Evolutionary conservation across 2,329 filamentous ascomycete genomes (phyloP).

Genomic region (Fusarium sp.): DNA sequence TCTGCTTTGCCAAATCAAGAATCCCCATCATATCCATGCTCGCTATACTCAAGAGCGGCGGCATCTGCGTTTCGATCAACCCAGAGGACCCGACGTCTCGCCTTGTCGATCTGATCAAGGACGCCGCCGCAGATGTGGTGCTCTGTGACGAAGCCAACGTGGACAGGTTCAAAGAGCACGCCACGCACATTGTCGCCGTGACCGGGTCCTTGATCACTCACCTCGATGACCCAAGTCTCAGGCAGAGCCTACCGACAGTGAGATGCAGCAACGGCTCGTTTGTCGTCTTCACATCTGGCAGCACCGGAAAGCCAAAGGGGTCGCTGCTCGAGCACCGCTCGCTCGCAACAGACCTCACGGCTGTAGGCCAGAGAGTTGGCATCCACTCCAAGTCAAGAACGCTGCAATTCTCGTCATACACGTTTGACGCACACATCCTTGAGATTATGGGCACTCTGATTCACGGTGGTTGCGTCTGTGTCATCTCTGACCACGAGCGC

Average conservation of each 20-base stretch:
- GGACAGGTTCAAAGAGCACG: background rate
- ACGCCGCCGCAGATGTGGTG: background rate
- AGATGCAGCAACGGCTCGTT: constrained; percentile 38
- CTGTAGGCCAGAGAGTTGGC: constrained; percentile 55
- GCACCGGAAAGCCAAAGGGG: constrained; percentile 49
- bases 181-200: background rate
- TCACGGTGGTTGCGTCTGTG: constrained; percentile 42
- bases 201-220: background rate
- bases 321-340: constrained; percentile 62
- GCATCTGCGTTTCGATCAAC: background rate
- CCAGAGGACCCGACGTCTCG: background rate
- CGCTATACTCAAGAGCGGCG: background rate
- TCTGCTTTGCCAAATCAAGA: background rate
- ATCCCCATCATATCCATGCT: background rate
- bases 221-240: background rate
- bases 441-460: constrained; percentile 43
- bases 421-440: constrained; percentile 64
- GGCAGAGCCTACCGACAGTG: background rate
- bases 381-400: constrained; percentile 61
- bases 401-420: constrained; percentile 66
- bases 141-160: background rate
- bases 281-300: constrained; percentile 50
- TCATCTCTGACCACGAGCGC: constrained; percentile 40
- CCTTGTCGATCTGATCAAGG: background rate
- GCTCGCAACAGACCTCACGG: constrained; percentile 66